Conservation (phyloP, 768 basidiomycete genomes). For the Leucocoprinus birnbaumii region DNA sequence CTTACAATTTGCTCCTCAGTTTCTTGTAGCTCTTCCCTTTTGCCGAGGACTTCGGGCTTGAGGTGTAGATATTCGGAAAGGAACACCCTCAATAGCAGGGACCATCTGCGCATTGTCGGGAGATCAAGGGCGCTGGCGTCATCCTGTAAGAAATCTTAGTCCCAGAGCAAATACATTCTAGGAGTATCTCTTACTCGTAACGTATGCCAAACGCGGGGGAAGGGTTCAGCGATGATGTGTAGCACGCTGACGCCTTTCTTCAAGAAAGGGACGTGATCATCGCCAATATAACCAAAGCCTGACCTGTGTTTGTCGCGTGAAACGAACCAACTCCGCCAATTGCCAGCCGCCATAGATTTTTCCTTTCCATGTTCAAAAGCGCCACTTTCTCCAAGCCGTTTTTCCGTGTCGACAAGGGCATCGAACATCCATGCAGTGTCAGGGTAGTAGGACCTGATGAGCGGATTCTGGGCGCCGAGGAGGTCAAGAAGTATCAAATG, state of each 20-base stretch:
- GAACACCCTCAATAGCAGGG: conserved; percentile 82
- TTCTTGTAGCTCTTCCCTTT: background rate
- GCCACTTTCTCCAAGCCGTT: conserved; percentile 61
- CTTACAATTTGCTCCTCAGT: background rate
- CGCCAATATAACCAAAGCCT: conserved; percentile 66
- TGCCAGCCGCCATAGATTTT: conserved; percentile 40
- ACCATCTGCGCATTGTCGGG: conserved; percentile 87
- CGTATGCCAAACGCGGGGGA: conserved; percentile 90
- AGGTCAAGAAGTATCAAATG: conserved; percentile 93
- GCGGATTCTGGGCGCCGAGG: conserved; percentile 74
- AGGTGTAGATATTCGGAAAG: conserved; percentile 86
- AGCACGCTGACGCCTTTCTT: conserved; percentile 79
- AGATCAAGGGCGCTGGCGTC: conserved; percentile 84
- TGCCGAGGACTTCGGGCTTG: conserved; percentile 40
- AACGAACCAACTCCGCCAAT: conserved; percentile 67
- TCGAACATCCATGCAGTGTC: conserved; percentile 95
- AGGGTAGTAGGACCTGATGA: conserved; percentile 76
- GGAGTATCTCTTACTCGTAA: conserved; percentile 43
- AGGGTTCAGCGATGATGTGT: conserved; percentile 87
- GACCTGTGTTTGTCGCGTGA: conserved; percentile 37
- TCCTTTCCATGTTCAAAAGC: conserved; percentile 51
- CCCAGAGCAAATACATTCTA: background rate
- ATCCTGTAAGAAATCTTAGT: conserved; percentile 50
- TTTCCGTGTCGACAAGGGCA: conserved; percentile 68
- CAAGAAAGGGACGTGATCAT: conserved; percentile 94